Conservation (phyloP, 345 rosid species). For the Hirschfeldia incana region DNA sequence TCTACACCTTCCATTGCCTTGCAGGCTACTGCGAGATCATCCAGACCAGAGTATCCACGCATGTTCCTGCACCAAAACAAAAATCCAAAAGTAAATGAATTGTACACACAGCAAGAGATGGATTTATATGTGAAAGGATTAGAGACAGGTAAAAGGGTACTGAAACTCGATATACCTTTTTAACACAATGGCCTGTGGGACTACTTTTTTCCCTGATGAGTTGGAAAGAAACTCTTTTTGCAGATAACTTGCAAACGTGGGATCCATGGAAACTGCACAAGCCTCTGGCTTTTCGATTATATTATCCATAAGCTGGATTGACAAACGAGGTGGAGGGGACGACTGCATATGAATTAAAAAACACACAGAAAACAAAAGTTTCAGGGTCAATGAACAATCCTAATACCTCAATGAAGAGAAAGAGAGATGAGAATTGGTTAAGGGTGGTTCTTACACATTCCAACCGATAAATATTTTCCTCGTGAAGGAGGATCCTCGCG, state of each 20-base stretch:
- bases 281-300: conserved; percentile 78
- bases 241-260: conserved; percentile 72
- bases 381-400: neutral
- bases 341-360: conserved; percentile 48
- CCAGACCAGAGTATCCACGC: conserved; percentile 54
- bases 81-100: neutral
- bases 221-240: neutral
- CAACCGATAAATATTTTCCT: conserved; percentile 83
- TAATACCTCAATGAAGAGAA: neutral
- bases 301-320: conserved; percentile 86
- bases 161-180: neutral
- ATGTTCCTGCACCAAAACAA: conserved; percentile 62
- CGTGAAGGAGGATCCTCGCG: conserved; percentile 81
- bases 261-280: conserved; percentile 84
- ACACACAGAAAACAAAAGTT: neutral
- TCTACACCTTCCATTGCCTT: conserved; percentile 77
- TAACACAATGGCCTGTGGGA: neutral
- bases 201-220: neutral
- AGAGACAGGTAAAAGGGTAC: conserved; percentile 18
- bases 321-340: conserved; percentile 53
- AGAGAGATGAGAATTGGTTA: neutral
- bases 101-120: neutral
- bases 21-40: conserved; percentile 67
- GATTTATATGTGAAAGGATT: neutral
- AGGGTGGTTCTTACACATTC: conserved; percentile 69